Conservation (phyloP, 306 rosid species). For the Fragaria vesca region DNA sequence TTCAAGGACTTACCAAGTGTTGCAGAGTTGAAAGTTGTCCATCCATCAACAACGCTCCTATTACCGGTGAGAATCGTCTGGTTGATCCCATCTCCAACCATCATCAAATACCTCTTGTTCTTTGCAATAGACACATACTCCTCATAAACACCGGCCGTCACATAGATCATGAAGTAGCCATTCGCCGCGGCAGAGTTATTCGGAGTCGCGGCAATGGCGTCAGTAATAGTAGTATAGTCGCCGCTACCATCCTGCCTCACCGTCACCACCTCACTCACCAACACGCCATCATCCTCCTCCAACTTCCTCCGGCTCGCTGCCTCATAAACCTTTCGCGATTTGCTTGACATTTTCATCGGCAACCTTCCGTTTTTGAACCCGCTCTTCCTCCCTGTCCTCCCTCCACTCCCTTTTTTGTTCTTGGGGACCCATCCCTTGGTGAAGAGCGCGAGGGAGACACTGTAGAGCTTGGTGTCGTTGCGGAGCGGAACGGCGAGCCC, state of each 20-base stretch:
- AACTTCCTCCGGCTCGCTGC: slow-evolving; percentile 58
- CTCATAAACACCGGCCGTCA: slow-evolving; percentile 75
- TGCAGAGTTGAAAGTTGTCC: slow-evolving; percentile 90
- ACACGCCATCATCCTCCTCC: slow-evolving; percentile 31
- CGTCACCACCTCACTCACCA: slow-evolving; percentile 56
- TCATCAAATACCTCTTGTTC: slow-evolving; percentile 68
- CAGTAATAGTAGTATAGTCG: slow-evolving; percentile 69
- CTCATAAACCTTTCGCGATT: slow-evolving; percentile 54
- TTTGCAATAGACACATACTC: slow-evolving; percentile 64
- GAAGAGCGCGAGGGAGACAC: slow-evolving; percentile 70
- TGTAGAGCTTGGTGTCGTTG: slow-evolving; percentile 72
- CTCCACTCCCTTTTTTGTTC: slow-evolving; percentile 26
- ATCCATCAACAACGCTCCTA: slow-evolving; percentile 73
- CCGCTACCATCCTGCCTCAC: slow-evolving; percentile 79
- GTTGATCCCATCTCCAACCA: slow-evolving; percentile 85
- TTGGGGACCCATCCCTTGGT: slow-evolving; percentile 70
- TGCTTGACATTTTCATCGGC: slow-evolving; percentile 68
- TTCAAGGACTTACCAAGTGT: slow-evolving; percentile 53
- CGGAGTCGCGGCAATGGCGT: slow-evolving; percentile 78
- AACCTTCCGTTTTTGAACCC: slow-evolving; percentile 60
- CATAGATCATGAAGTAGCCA: slow-evolving; percentile 78
- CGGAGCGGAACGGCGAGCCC: slow-evolving; percentile 63
- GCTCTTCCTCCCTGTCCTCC: slow-evolving; percentile 32
- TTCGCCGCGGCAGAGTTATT: slow-evolving; percentile 50
- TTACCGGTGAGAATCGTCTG: slow-evolving; percentile 75